Conservation (phyloP, 371 early-diverging fungal species). For the Chytridium lagenaria region DNA sequence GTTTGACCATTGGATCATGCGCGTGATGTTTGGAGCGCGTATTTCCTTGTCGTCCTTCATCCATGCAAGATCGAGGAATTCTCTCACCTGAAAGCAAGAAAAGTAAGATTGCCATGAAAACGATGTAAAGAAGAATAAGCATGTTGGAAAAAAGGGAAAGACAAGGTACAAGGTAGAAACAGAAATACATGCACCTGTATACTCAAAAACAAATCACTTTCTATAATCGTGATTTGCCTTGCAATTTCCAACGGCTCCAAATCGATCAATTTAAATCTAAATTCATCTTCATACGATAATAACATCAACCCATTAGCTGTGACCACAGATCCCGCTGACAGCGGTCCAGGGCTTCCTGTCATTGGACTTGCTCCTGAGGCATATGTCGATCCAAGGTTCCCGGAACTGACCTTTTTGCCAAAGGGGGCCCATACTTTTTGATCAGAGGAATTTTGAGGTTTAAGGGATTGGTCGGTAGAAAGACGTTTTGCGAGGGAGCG, state of each 20-base stretch:
- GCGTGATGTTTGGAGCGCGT: conserved; percentile 56
- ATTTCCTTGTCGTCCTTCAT: conserved; percentile 62
- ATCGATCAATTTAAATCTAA: conserved; percentile 70
- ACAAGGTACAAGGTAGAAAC: not conserved
- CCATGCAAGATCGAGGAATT: conserved; percentile 61
- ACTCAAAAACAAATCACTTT: conserved; percentile 57
- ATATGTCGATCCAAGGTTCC: not conserved
- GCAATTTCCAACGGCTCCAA: conserved; percentile 92
- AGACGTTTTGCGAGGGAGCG: conserved; percentile 44
- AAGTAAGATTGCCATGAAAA: not conserved
- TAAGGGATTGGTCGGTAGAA: conserved; percentile 27
- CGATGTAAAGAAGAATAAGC: not conserved
- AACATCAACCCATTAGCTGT: not conserved
- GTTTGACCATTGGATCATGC: conserved; percentile 64
- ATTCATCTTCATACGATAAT: conserved; percentile 19
- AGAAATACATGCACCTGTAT: conserved; percentile 45
- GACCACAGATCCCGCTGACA: too few relatives aligned
- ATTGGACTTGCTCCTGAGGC: too few relatives aligned
- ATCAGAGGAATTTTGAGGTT: not conserved
- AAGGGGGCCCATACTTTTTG: conserved; percentile 21
- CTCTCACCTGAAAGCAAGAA: conserved; percentile 42
- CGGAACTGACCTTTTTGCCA: conserved; percentile 6
- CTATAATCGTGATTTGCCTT: conserved; percentile 85
- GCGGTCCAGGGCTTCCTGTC: too few relatives aligned
- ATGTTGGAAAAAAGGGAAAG: not conserved